Conservation (phyloP, 2,329 filamentous ascomycete species). For the Aspergillus calidoustus region DNA sequence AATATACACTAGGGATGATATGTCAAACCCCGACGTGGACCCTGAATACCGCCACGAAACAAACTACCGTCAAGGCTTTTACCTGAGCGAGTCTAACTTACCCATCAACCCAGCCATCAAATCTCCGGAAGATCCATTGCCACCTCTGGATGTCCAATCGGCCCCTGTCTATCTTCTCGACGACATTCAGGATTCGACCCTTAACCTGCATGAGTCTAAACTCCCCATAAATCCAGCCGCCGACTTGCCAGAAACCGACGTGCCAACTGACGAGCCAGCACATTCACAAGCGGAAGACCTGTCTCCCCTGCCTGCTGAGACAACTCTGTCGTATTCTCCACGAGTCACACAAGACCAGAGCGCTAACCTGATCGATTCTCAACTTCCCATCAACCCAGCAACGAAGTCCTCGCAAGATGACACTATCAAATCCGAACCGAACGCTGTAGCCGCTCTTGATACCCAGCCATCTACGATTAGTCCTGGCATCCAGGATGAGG, state of each 20-base stretch:
- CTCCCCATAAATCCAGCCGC: not conserved
- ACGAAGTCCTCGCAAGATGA: not conserved
- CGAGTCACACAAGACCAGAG: conserved; percentile 13
- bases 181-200: not conserved
- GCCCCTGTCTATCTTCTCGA: not conserved
- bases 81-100: conserved; percentile 2
- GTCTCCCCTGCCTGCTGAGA: not conserved
- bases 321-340: not conserved
- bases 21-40: not conserved
- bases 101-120: not conserved
- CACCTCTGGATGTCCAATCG: not conserved
- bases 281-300: not conserved
- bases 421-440: not conserved
- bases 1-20: not conserved
- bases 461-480: not conserved
- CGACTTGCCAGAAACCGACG: not conserved
- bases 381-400: conserved; percentile 1
- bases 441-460: not conserved
- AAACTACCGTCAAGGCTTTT: not conserved
- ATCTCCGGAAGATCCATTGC: not conserved
- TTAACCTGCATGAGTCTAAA: not conserved
- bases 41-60: not conserved
- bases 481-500: not conserved
- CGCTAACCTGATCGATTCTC: conserved; percentile 15
- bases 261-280: not conserved